A percentile compares a stretch with the other conserved stretches of the same genome.
These are phyloP conservation scores for Populus tomentosa DNA, from an alignment of 441 rosid genomes.

Conservation along the genomic window DNA sequence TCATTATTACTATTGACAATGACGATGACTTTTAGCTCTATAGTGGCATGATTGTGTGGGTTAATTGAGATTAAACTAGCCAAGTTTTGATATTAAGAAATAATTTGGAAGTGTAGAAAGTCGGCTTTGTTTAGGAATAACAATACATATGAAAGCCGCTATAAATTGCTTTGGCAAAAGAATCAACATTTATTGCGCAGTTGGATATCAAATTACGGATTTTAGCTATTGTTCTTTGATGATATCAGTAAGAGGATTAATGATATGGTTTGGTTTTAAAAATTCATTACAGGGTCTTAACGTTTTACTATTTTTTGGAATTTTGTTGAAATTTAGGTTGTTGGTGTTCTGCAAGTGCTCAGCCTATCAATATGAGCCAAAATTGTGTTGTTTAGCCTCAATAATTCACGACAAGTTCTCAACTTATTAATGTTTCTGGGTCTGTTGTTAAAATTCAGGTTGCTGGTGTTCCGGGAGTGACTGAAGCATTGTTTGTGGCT, in stretches of 20 bases:
- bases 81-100: not conserved
- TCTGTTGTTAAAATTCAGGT: constrained; percentile 34
- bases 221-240: too few relatives aligned
- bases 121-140: not conserved
- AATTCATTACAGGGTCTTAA: too few relatives aligned
- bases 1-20: too few relatives aligned
- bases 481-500: constrained; percentile 74
- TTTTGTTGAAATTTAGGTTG: too few relatives aligned
- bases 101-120: not conserved
- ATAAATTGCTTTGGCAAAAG: not conserved
- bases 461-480: constrained; percentile 98
- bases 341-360: too few relatives aligned
- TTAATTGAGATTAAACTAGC: not conserved
- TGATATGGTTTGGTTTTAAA: not conserved
- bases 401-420: not conserved
- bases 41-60: not conserved
- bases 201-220: not conserved
- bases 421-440: not conserved
- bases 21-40: not conserved
- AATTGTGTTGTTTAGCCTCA: not conserved
- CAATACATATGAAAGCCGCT: not conserved
- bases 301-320: too few relatives aligned
- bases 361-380: too few relatives aligned
- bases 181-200: not conserved
- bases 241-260: not conserved